phyloP scores from a whole-genome alignment of 495 filamentous ascomycete genomes.

The Glonium stellatum region DNA sequence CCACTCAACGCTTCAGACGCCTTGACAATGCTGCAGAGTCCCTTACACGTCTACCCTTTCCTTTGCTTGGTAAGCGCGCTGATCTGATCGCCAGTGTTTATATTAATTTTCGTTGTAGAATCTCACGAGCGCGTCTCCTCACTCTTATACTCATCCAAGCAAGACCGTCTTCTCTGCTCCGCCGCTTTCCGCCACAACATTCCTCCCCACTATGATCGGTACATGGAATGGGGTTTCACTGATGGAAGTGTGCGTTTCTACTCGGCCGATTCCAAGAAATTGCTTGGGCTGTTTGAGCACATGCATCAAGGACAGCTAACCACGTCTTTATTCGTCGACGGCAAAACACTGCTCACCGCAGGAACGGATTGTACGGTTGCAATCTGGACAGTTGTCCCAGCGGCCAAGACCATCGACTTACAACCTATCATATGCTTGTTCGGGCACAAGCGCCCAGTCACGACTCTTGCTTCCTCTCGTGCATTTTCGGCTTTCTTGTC shows the following conservation, averaged over 20 bases:
- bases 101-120: conserved; percentile 42
- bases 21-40: conserved; percentile 73
- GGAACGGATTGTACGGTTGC: conserved; percentile 87
- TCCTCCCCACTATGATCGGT: conserved; percentile 80
- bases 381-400: conserved; percentile 63
- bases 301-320: conserved; percentile 84
- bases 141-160: conserved; percentile 67
- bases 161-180: conserved; percentile 80
- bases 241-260: conserved; percentile 91
- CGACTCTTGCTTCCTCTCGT: conserved; percentile 71
- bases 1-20: conserved; percentile 51
- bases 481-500: conserved; percentile 83
- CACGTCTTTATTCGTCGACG: conserved; percentile 75
- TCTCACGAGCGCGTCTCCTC: conserved; percentile 72
- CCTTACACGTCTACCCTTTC: conserved; percentile 72
- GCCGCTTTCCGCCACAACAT: conserved; percentile 77
- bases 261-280: conserved; percentile 64
- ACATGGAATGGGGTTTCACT: conserved; percentile 92
- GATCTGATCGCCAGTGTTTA: conserved; percentile 3
- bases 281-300: conserved; percentile 83
- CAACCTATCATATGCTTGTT: conserved; percentile 76
- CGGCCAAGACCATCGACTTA: conserved; percentile 64
- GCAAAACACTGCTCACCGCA: conserved; percentile 79
- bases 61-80: conserved; percentile 52
- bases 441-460: conserved; percentile 78